Evolutionary conservation across 148 eudicot genomes (phyloP).

Genomic region (Cornus florida): DNA sequence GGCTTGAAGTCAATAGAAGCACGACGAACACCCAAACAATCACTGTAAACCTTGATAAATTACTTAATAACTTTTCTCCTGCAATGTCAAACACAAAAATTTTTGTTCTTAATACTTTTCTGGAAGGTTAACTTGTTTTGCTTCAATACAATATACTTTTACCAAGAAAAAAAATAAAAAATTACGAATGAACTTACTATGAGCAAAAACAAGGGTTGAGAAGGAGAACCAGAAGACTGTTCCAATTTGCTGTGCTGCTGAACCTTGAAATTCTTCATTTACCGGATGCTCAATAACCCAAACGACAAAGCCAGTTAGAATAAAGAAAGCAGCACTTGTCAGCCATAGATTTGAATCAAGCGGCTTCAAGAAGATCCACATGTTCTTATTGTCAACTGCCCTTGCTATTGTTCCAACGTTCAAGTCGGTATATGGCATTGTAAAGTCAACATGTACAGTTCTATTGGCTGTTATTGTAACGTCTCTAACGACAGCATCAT

Average conservation of each 20-base stretch:
- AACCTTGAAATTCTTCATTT: conserved; percentile 20
- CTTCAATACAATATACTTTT: not conserved
- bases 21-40: conserved; percentile 33
- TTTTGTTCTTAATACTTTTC: not conserved
- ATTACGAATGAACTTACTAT: conserved; percentile 14
- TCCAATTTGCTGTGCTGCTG: conserved; percentile 16
- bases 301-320: conserved; percentile 20
- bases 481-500: conserved; percentile 33
- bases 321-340: conserved; percentile 7
- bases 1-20: conserved; percentile 28
- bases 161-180: too few relatives aligned
- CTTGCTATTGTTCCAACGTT: conserved; percentile 21
- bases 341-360: conserved; percentile 17
- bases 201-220: conserved; percentile 28
- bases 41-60: conserved; percentile 27
- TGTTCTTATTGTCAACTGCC: not conserved
- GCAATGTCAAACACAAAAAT: not conserved
- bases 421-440: conserved; percentile 22
- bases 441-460: conserved; percentile 30
- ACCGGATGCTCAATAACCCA: conserved; percentile 27
- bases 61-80: conserved; percentile 31
- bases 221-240: conserved; percentile 21
- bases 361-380: conserved; percentile 35
- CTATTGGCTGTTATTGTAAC: conserved; percentile 25
- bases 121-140: not conserved